Evolutionary conservation across 768 basidiomycete species (phyloP).

Genomic region (Amanita fuliginea): DNA sequence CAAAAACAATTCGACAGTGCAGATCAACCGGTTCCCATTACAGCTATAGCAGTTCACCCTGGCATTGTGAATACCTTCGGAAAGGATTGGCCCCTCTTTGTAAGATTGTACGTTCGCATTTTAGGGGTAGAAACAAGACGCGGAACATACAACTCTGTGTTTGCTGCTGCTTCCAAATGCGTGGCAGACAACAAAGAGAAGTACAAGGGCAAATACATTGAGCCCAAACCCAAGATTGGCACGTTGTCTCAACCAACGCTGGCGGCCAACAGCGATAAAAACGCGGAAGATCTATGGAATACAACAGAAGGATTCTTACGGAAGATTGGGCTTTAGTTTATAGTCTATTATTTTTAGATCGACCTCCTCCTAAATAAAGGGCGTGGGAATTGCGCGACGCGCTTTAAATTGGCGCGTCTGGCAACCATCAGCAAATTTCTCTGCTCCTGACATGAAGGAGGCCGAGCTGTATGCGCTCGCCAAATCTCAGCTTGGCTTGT

Average conservation of each 20-base stretch:
- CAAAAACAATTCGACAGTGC: conserved; percentile 32
- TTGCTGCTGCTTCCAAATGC: conserved; percentile 26
- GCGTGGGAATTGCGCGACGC: background rate
- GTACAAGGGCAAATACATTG: conserved; percentile 27
- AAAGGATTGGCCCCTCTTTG: conserved; percentile 6
- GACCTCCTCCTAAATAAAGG: background rate
- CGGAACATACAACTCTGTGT: conserved; percentile 25
- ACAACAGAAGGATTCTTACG: conserved; percentile 23
- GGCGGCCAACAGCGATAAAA: conserved; percentile 18
- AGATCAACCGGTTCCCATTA: conserved; percentile 19
- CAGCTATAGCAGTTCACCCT: conserved; percentile 29
- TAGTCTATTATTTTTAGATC: too few species aligned
- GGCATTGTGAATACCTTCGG: conserved; percentile 24
- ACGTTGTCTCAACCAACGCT: conserved; percentile 16
- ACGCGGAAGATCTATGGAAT: conserved; percentile 28
- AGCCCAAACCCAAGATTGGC: conserved; percentile 16
- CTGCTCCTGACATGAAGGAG: background rate
- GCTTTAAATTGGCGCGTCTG: background rate
- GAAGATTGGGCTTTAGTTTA: conserved; percentile 11
- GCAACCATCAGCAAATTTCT: background rate
- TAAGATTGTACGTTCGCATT: conserved; percentile 5
- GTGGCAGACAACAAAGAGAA: conserved; percentile 19
- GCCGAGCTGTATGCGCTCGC: background rate
- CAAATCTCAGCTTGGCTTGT: background rate
- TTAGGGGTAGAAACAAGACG: conserved; percentile 13